Evolutionary conservation across 768 basidiomycete genomes (phyloP).

Genomic region (Sporobolomyces phaffii): DNA sequence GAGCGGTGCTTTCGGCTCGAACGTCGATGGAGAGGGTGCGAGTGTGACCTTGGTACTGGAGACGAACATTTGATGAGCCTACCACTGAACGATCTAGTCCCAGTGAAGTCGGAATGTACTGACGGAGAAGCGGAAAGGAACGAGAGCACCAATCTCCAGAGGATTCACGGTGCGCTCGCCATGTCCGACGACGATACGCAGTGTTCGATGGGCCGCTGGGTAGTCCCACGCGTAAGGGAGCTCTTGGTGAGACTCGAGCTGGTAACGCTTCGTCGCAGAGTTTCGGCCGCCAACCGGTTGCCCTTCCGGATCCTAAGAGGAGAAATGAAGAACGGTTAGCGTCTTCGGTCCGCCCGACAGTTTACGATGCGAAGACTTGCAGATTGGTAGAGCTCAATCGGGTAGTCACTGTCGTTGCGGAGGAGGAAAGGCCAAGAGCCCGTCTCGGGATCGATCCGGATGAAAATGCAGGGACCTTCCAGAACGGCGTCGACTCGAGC

Average conservation of each 20-base stretch:
- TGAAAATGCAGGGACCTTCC: slow-evolving; percentile 80
- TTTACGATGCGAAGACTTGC: slow-evolving; percentile 49
- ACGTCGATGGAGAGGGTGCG: slow-evolving; percentile 73
- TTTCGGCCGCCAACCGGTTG: neutral
- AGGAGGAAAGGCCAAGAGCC: slow-evolving; percentile 83
- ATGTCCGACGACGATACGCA: slow-evolving; percentile 61
- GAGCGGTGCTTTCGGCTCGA: slow-evolving; percentile 76
- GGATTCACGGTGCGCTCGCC: slow-evolving; percentile 69
- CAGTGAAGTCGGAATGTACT: slow-evolving; percentile 41
- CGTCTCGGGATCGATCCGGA: slow-evolving; percentile 62
- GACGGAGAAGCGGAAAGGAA: slow-evolving; percentile 81
- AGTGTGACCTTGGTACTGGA: slow-evolving; percentile 50
- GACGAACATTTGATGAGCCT: slow-evolving; percentile 42
- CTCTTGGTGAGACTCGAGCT: slow-evolving; percentile 55
- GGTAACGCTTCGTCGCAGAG: slow-evolving; percentile 49
- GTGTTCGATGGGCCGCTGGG: slow-evolving; percentile 74
- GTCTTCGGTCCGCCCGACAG: neutral
- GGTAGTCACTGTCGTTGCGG: slow-evolving; percentile 76
- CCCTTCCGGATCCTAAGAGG: slow-evolving; percentile 36
- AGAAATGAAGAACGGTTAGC: neutral
- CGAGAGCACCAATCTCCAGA: slow-evolving; percentile 87
- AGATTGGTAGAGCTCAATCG: slow-evolving; percentile 65
- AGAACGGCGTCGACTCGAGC: slow-evolving; percentile 72
- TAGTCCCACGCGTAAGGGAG: slow-evolving; percentile 86
- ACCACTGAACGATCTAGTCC: no score